Conservation (phyloP, 257 asterid genomes). For the Lycium barbarum region DNA sequence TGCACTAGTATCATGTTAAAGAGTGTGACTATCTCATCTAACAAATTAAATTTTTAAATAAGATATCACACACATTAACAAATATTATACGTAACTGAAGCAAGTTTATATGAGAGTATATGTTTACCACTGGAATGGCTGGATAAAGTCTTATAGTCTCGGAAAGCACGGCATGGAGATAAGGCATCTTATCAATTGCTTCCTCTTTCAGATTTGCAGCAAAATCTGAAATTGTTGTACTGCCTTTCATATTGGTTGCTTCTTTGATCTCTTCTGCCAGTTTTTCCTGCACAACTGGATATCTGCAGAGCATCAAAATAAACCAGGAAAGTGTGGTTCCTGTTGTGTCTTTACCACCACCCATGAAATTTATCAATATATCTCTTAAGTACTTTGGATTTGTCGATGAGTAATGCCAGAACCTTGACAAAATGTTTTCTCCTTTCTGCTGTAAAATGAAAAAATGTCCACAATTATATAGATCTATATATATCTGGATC, state of each 20-base stretch:
- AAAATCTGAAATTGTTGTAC: slow-evolving; percentile 43
- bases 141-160: slow-evolving; percentile 72
- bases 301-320: slow-evolving; percentile 61
- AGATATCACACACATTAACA: not conserved
- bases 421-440: slow-evolving; percentile 66
- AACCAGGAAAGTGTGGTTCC: slow-evolving; percentile 70
- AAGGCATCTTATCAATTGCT: slow-evolving; percentile 63
- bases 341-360: slow-evolving; percentile 68
- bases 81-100: too few relatives aligned
- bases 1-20: too few relatives aligned
- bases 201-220: slow-evolving; percentile 44
- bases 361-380: slow-evolving; percentile 57
- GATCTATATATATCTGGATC: not conserved
- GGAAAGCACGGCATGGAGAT: slow-evolving; percentile 62
- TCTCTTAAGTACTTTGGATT: slow-evolving; percentile 62
- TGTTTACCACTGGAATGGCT: slow-evolving; percentile 63
- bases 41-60: not conserved
- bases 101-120: not conserved
- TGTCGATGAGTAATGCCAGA: slow-evolving; percentile 50
- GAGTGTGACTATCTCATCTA: too few relatives aligned
- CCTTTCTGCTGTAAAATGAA: slow-evolving; percentile 38
- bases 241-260: slow-evolving; percentile 32
- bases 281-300: slow-evolving; percentile 62
- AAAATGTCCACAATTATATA: not conserved
- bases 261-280: slow-evolving; percentile 49